phyloP scores from a whole-genome alignment of 768 basidiomycete genomes.

The Termitomyces sp. region DNA sequence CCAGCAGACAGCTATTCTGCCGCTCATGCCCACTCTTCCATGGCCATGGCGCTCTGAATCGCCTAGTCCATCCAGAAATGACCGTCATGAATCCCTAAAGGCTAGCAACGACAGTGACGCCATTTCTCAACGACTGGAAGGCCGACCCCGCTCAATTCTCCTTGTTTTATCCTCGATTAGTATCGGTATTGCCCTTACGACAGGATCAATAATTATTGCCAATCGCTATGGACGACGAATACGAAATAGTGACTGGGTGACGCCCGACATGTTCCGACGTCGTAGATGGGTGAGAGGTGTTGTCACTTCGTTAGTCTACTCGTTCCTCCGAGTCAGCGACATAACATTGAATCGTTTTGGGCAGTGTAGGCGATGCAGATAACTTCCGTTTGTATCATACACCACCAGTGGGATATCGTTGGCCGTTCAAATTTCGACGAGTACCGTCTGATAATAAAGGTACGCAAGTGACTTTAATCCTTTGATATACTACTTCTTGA shows the following conservation, averaged over 20 bases:
- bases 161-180: conserved; percentile 34
- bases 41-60: conserved; percentile 11
- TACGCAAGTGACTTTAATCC: conserved; percentile 16
- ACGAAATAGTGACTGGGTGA: conserved; percentile 65
- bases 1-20: no score
- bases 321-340: not conserved
- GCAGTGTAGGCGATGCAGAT: conserved; percentile 82
- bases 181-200: conserved; percentile 34
- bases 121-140: not conserved
- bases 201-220: conserved; percentile 35
- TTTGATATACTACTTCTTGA: not conserved
- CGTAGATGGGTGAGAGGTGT: conserved; percentile 73
- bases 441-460: conserved; percentile 62
- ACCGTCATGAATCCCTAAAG: not conserved
- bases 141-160: conserved; percentile 27
- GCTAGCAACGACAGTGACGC: not conserved
- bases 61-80: not conserved
- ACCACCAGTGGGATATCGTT: conserved; percentile 70
- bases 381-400: conserved; percentile 89
- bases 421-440: conserved; percentile 65
- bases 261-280: conserved; percentile 52
- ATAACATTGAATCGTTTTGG: not conserved
- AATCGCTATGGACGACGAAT: conserved; percentile 57
- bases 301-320: conserved; percentile 64
- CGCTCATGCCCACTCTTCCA: conserved; percentile 13